phyloP scores from a whole-genome alignment of 148 eudicot species.

The Selenicereus undatus region DNA sequence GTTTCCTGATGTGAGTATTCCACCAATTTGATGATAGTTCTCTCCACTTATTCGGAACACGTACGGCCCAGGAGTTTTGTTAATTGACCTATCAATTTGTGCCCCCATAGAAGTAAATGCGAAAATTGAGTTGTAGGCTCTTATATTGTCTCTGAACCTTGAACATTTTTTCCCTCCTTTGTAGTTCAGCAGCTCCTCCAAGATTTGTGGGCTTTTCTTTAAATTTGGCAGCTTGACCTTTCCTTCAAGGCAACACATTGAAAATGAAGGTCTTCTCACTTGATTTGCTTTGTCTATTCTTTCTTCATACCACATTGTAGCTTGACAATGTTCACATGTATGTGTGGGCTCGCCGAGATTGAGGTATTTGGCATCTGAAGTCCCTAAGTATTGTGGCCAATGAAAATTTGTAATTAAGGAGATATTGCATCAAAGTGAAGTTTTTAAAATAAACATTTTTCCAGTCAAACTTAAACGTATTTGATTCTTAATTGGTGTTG shows the following conservation, averaged over 20 bases:
- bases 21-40: constrained; percentile 3
- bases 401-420: no score
- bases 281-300: background rate
- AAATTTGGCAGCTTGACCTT: background rate
- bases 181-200: background rate
- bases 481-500: no score
- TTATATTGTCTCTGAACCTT: background rate
- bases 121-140: background rate
- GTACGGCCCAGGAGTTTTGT: background rate
- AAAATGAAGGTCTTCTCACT: background rate
- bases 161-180: background rate
- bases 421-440: background rate
- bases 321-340: background rate
- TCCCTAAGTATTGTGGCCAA: background rate
- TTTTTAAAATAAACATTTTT: no score
- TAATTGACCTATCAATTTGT: background rate
- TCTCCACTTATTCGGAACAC: constrained; percentile 7
- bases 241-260: background rate
- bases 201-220: background rate
- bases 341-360: background rate
- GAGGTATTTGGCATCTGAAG: background rate
- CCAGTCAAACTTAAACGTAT: background rate
- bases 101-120: constrained; percentile 17
- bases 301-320: constrained; percentile 1
- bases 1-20: background rate